A percentile compares a stretch with the other conserved stretches of the same genome.
Evolutionary conservation across 495 filamentous ascomycete genomes (phyloP).

Genomic region (Corynascus novoguineensis): DNA sequence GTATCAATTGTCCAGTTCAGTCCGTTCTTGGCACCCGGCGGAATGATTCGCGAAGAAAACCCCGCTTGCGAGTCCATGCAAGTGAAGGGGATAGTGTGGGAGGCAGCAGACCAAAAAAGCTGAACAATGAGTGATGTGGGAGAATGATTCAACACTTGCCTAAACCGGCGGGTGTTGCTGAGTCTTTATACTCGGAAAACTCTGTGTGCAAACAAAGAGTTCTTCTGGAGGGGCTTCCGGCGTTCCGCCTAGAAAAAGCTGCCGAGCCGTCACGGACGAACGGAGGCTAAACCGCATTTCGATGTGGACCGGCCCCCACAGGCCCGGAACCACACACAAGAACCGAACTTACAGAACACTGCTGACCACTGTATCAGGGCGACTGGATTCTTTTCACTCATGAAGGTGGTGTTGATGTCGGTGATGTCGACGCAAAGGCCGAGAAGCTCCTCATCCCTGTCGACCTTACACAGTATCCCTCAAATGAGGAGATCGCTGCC

Average conservation of each 20-base stretch:
- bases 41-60: slow-evolving; percentile 4
- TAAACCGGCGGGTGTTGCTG: slow-evolving; percentile 7
- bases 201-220: slow-evolving; percentile 6
- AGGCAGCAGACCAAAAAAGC: not conserved
- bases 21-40: slow-evolving; percentile 17
- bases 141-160: slow-evolving; percentile 1
- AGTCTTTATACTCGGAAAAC: slow-evolving; percentile 17
- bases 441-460: slow-evolving; percentile 98
- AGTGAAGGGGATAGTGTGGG: not conserved
- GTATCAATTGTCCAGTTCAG: slow-evolving; percentile 18
- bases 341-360: slow-evolving; percentile 26
- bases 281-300: slow-evolving; percentile 50
- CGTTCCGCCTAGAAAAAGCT: slow-evolving; percentile 7
- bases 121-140: slow-evolving; percentile 3
- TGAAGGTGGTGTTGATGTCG: slow-evolving; percentile 98
- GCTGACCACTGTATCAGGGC: slow-evolving; percentile 53
- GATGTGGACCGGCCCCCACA: slow-evolving; percentile 23
- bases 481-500: slow-evolving; percentile 85
- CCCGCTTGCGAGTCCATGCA: slow-evolving; percentile 23
- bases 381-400: slow-evolving; percentile 99
- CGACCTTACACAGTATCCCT: slow-evolving; percentile 89
- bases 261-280: slow-evolving; percentile 42
- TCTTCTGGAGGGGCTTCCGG: slow-evolving; percentile 13
- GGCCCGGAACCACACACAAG: slow-evolving; percentile 1
- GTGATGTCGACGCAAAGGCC: slow-evolving; percentile 97